Conservation (phyloP, 495 filamentous ascomycete species). For the Annulohypoxylon moriforme region DNA sequence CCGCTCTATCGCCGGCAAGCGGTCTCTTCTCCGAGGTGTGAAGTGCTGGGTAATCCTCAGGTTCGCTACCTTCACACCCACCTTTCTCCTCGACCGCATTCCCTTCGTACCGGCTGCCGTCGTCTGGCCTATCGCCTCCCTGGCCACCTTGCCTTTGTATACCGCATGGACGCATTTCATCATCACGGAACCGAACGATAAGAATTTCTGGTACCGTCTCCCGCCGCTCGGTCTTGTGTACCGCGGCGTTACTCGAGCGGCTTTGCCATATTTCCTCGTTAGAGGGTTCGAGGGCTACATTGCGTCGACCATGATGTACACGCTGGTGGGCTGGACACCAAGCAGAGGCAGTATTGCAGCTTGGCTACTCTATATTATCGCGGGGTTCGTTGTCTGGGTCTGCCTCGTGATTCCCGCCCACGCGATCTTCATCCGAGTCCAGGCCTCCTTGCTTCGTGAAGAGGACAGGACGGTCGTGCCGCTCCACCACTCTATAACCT, state of each 20-base stretch:
- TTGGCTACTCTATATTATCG: background rate
- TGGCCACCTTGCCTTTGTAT: constrained; percentile 18
- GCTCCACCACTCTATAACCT: constrained; percentile 34
- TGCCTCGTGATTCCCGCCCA: constrained; percentile 25
- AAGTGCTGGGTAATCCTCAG: background rate
- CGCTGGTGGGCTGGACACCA: background rate
- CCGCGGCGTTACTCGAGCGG: constrained; percentile 23
- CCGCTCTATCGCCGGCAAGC: constrained; percentile 23
- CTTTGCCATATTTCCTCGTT: background rate
- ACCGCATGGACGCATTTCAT: constrained; percentile 32
- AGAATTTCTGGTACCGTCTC: constrained; percentile 23
- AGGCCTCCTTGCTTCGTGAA: constrained; percentile 45
- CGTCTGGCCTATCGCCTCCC: background rate
- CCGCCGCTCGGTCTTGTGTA: constrained; percentile 11
- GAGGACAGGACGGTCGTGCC: constrained; percentile 35
- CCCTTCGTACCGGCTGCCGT: constrained; percentile 10
- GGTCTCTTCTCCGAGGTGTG: constrained; percentile 28
- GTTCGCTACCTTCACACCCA: background rate
- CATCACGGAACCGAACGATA: constrained; percentile 23
- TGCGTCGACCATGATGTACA: background rate
- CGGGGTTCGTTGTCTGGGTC: background rate
- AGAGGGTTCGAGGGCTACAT: background rate
- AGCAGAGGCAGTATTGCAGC: too few relatives aligned
- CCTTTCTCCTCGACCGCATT: constrained; percentile 8
- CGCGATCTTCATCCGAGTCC: constrained; percentile 34